Evolutionary conservation across 768 basidiomycete genomes (phyloP).

Genomic region (Termitomyces sp.): DNA sequence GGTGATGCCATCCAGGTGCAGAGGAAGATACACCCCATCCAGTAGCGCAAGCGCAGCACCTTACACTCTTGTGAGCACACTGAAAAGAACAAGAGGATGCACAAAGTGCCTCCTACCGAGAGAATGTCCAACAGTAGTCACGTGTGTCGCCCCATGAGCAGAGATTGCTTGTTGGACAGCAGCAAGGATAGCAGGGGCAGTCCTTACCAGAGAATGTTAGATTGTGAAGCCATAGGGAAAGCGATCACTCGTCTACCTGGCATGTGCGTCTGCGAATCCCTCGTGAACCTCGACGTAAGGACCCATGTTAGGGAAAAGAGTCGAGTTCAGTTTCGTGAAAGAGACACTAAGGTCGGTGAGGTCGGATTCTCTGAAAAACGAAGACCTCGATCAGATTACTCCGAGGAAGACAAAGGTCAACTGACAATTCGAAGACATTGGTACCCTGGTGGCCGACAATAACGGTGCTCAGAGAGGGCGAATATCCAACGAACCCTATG

Average conservation of each 20-base stretch:
- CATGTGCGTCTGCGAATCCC: constrained; percentile 40
- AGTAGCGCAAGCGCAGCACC: constrained; percentile 53
- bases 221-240: background rate
- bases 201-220: constrained; percentile 19
- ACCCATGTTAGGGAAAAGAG: constrained; percentile 41
- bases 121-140: constrained; percentile 44
- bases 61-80: constrained; percentile 1
- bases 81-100: background rate
- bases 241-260: constrained; percentile 21
- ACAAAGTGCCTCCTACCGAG: constrained; percentile 23
- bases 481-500: constrained; percentile 22
- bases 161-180: constrained; percentile 34
- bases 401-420: background rate
- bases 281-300: constrained; percentile 37
- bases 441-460: constrained; percentile 43
- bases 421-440: constrained; percentile 28
- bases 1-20: constrained; percentile 37
- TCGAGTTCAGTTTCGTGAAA: constrained; percentile 25
- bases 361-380: constrained; percentile 24
- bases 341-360: constrained; percentile 32
- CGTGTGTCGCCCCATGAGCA: constrained; percentile 25
- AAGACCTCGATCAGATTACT: background rate
- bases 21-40: constrained; percentile 49
- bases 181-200: constrained; percentile 33
- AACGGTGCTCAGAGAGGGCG: constrained; percentile 26